phyloP scores from a whole-genome alignment of 306 rosid genomes.

The Lupinus albus region DNA sequence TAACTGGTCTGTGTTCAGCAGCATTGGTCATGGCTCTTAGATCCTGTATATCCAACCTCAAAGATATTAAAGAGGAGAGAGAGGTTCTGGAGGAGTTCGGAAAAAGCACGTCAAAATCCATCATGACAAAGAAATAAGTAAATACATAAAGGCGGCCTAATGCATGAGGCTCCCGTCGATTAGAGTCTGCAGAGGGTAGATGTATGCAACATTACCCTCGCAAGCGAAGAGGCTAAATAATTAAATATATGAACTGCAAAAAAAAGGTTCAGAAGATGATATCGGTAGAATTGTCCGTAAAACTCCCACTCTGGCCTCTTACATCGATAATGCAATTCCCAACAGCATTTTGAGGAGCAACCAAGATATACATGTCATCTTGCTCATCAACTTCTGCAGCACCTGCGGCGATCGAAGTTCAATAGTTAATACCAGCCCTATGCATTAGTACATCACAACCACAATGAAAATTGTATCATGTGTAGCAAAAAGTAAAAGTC shows the following conservation, averaged over 20 bases:
- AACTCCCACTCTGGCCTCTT: slow-evolving; percentile 44
- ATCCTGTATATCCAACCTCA: slow-evolving; percentile 63
- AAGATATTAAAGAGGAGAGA: slow-evolving; percentile 36
- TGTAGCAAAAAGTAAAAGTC: slow-evolving; percentile 18
- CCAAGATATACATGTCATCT: slow-evolving; percentile 87
- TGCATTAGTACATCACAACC: slow-evolving; percentile 34
- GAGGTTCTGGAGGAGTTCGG: not conserved
- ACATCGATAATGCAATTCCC: slow-evolving; percentile 96
- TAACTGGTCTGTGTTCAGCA: slow-evolving; percentile 84
- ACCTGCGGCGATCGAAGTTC: slow-evolving; percentile 63
- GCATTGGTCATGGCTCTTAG: slow-evolving; percentile 87
- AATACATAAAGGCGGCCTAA: too few species aligned
- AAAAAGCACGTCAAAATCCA: slow-evolving; percentile 18
- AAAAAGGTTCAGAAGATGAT: slow-evolving; percentile 23
- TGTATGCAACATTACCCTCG: too few species aligned
- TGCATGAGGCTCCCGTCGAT: too few species aligned
- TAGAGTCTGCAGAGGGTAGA: too few species aligned
- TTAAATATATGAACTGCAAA: not conserved
- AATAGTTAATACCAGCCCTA: slow-evolving; percentile 23
- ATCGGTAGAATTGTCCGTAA: slow-evolving; percentile 29
- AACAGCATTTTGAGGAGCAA: slow-evolving; percentile 98
- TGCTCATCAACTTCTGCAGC: slow-evolving; percentile 81
- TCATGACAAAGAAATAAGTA: not conserved
- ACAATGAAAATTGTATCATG: slow-evolving; percentile 17
- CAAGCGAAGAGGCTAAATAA: too few species aligned